Evolutionary conservation across 176 grass and related monocot species (phyloP).

Genomic region (Avena insularis): DNA sequence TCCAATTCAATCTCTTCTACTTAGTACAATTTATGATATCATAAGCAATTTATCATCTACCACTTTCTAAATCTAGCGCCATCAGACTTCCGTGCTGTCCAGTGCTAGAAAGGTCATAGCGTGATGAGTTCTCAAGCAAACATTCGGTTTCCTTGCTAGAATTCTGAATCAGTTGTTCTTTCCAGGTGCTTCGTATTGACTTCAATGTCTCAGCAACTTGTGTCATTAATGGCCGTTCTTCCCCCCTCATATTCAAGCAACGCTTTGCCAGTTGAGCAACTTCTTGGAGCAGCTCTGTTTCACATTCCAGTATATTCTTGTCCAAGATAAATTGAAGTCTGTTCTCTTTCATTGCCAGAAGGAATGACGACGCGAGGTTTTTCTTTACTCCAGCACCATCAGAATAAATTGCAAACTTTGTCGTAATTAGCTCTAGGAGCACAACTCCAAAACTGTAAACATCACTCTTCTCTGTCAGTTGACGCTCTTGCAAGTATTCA

Average conservation of each 20-base stretch:
- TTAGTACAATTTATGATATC: neutral
- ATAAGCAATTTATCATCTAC: constrained; percentile 11
- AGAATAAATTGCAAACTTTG: constrained; percentile 42
- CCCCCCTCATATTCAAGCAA: constrained; percentile 43
- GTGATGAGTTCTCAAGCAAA: constrained; percentile 1
- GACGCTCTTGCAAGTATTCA: constrained; percentile 46
- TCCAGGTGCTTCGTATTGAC: constrained; percentile 36
- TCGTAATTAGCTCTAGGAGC: constrained; percentile 47
- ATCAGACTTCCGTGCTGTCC: constrained; percentile 22
- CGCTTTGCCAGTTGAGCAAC: constrained; percentile 36
- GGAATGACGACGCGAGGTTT: constrained; percentile 43
- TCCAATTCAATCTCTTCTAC: neutral
- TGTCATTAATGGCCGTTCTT: constrained; percentile 42
- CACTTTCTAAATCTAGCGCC: constrained; percentile 33
- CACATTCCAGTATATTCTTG: constrained; percentile 18
- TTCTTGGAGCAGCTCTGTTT: constrained; percentile 23
- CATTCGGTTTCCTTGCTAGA: constrained; percentile 33
- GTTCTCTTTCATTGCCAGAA: constrained; percentile 41
- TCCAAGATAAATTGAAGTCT: constrained; percentile 42
- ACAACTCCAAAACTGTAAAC: constrained; percentile 54
- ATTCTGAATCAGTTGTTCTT: constrained; percentile 1
- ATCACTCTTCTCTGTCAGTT: constrained; percentile 53
- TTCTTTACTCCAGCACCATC: constrained; percentile 39
- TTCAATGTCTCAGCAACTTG: constrained; percentile 47
- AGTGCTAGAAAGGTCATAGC: too few relatives aligned